A percentile compares a stretch with the other conserved stretches of the same genome.
Evolutionary conservation across 75 land plant species (phyloP).

Genomic region (Pinus taeda): DNA sequence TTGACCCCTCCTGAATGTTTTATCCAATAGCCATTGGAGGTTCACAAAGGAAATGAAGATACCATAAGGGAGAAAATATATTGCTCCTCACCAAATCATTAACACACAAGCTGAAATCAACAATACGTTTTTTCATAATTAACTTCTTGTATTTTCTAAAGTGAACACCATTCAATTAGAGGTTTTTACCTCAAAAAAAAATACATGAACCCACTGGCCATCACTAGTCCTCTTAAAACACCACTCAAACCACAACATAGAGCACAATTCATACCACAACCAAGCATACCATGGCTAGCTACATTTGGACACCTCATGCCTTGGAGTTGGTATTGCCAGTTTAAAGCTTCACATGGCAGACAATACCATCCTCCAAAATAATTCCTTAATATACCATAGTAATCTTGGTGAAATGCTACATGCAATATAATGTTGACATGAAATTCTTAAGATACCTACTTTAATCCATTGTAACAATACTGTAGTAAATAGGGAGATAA

Average conservation of each 20-base stretch:
- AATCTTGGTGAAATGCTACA: slow-evolving; percentile 88
- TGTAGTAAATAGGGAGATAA: neutral
- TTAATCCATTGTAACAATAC: neutral
- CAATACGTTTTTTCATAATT: neutral
- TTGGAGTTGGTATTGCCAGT: slow-evolving; percentile 20
- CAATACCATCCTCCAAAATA: slow-evolving; percentile 73
- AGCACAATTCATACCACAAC: slow-evolving; percentile 56
- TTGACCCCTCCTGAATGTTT: slow-evolving; percentile 64
- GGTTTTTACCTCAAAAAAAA: slow-evolving; percentile 79
- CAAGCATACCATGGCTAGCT: slow-evolving; percentile 34
- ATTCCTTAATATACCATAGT: slow-evolving; percentile 59
- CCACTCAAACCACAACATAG: slow-evolving; percentile 72
- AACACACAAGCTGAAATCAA: neutral
- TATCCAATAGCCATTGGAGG: slow-evolving; percentile 74
- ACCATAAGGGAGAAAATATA: neutral
- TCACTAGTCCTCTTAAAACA: slow-evolving; percentile 69
- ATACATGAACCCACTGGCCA: slow-evolving; percentile 91
- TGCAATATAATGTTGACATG: slow-evolving; percentile 15
- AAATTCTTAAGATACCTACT: neutral
- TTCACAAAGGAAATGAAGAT: neutral
- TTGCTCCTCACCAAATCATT: neutral
- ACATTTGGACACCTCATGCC: slow-evolving; percentile 26
- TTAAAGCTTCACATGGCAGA: slow-evolving; percentile 73
- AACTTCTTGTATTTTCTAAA: neutral
- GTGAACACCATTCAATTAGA: neutral